phyloP scores from a whole-genome alignment of 208 protist genomes.

The Leptomonas pyrrhocoris region DNA sequence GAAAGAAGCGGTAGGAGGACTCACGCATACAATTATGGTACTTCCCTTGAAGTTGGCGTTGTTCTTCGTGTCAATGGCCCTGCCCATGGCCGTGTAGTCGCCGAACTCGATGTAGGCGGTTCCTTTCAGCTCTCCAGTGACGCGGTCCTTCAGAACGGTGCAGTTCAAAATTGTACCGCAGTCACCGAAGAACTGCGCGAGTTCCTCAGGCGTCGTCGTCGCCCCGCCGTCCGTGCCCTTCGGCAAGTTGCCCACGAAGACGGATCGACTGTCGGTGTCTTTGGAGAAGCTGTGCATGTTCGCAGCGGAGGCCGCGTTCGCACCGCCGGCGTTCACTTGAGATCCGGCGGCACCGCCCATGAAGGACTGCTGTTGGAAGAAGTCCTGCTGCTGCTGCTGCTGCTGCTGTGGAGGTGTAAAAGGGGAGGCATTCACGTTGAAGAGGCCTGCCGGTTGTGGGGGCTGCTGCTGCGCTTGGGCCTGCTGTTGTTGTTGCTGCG shows the following conservation, averaged over 20 bases:
- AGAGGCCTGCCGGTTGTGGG: conserved; percentile 25
- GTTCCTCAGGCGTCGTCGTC: conserved; percentile 78
- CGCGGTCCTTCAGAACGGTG: conserved; percentile 79
- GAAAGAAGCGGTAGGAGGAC: no score
- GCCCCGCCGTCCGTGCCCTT: conserved; percentile 63
- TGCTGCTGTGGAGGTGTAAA: conserved; percentile 28
- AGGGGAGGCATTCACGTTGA: conserved; percentile 23
- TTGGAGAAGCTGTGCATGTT: conserved; percentile 66
- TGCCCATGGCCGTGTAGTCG: conserved; percentile 77
- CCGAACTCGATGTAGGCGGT: conserved; percentile 89
- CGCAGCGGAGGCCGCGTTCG: background rate
- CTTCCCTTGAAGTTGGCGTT: conserved; percentile 86
- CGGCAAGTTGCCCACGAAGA: conserved; percentile 86
- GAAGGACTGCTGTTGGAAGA: conserved; percentile 6
- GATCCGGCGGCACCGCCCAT: background rate
- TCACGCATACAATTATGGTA: conserved; percentile 89
- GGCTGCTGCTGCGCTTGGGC: conserved; percentile 17
- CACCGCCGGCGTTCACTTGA: background rate
- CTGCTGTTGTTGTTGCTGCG: conserved; percentile 19
- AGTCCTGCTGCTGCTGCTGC: conserved; percentile 21
- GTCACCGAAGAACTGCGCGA: conserved; percentile 80
- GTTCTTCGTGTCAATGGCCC: conserved; percentile 86
- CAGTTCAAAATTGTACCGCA: conserved; percentile 86
- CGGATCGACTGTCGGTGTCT: conserved; percentile 83
- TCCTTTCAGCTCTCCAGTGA: conserved; percentile 79